Percentiles rank a stretch among this genome's conserved stretches.
Conservation (phyloP, 2,329 filamentous ascomycete genomes). For the Fusarium drepaniforme region DNA sequence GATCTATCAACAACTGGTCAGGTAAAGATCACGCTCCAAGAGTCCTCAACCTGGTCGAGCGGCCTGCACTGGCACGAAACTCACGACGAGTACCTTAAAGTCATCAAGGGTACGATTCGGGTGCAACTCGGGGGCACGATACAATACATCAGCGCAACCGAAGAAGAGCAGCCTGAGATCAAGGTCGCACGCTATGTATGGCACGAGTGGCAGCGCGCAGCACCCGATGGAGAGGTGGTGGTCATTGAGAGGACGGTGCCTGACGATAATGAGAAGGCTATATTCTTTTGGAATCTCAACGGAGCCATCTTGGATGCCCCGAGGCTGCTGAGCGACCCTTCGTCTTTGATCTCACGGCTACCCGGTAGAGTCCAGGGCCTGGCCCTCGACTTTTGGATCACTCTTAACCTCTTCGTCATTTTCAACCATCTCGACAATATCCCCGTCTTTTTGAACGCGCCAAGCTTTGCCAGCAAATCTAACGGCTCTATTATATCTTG, state of each 20-base stretch:
- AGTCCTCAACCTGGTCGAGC: constrained; percentile 59
- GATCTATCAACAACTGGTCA: constrained; percentile 52
- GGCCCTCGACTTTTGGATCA: constrained; percentile 45
- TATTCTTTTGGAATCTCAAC: constrained; percentile 65
- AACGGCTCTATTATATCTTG: rapidly evolving
- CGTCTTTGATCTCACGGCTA: background rate
- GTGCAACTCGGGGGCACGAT: constrained; percentile 34
- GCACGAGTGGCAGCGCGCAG: constrained; percentile 61
- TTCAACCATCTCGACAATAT: constrained; percentile 47
- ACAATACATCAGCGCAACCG: constrained; percentile 34
- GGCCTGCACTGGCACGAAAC: constrained; percentile 62
- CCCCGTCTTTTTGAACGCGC: constrained; percentile 42
- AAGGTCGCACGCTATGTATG: constrained; percentile 51
- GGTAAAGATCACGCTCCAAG: constrained; percentile 58
- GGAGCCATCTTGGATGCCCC: constrained; percentile 50
- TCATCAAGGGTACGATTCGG: constrained; percentile 53
- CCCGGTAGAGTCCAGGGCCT: constrained; percentile 27
- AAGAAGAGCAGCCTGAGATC: constrained; percentile 44
- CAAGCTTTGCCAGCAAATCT: rapidly evolving
- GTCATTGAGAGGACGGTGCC: constrained; percentile 62
- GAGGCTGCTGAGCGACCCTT: background rate
- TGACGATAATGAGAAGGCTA: constrained; percentile 56
- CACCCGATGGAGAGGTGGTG: constrained; percentile 48
- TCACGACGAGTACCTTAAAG: constrained; percentile 60
- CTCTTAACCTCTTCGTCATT: constrained; percentile 45